Evolutionary conservation across 768 basidiomycete genomes (phyloP).

Genomic region (Suillus sp.): DNA sequence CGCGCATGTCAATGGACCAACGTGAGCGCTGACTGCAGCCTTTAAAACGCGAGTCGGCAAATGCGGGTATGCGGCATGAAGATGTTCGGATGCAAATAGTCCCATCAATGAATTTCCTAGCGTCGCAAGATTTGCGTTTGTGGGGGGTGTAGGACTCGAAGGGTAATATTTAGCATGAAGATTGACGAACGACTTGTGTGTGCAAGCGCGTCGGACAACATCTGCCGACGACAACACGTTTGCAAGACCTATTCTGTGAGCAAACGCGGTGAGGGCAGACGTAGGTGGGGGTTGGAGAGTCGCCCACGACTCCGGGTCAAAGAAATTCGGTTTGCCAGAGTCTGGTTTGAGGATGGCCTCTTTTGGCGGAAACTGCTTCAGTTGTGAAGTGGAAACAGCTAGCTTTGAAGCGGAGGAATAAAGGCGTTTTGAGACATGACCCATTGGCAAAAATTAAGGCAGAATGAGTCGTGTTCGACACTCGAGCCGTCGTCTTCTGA

Average conservation of each 20-base stretch:
- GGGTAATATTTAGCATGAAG: conserved; percentile 61
- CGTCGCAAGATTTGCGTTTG: conserved; percentile 74
- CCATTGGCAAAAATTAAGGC: conserved; percentile 42
- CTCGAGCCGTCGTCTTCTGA: conserved; percentile 13
- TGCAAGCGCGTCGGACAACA: conserved; percentile 72
- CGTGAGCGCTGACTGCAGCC: conserved; percentile 89
- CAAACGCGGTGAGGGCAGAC: conserved; percentile 72
- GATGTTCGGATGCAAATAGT: conserved; percentile 83
- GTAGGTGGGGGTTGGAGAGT: conserved; percentile 69
- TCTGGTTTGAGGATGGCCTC: conserved; percentile 44
- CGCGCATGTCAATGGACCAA: conserved; percentile 82
- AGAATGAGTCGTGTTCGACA: conserved; percentile 12
- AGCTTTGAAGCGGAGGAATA: conserved; percentile 49
- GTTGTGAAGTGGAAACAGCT: conserved; percentile 57
- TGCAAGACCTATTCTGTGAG: conserved; percentile 73
- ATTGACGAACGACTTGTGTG: conserved; percentile 68
- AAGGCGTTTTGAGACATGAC: conserved; percentile 59
- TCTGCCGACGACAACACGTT: conserved; percentile 56
- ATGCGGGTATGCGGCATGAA: conserved; percentile 82
- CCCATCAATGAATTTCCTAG: conserved; percentile 90
- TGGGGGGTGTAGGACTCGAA: conserved; percentile 50
- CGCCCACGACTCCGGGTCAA: conserved; percentile 71
- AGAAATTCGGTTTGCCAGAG: conserved; percentile 42
- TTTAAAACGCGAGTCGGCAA: conserved; percentile 91
- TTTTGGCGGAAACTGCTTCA: conserved; percentile 63